Base-by-base conservation (phyloP, 2,329 filamentous ascomycete genomes). In the Orbilia brochopaga region DNA sequence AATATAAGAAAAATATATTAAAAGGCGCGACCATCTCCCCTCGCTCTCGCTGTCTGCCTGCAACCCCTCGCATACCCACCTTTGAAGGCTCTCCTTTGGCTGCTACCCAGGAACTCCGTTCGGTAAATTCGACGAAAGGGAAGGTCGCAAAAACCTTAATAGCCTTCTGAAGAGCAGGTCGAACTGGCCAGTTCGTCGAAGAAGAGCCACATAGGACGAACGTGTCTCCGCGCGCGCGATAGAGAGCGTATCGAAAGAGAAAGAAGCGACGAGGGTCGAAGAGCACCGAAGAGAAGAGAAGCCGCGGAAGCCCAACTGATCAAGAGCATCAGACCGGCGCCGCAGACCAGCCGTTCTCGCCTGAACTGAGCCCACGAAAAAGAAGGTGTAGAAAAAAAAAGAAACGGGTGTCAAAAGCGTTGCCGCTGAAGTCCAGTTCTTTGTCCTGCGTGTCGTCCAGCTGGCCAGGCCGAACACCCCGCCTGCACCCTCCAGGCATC, bases 141-240 rank as follows among this genome's bases (percentile, higher is more conserved):
- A 70, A 70, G 66, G 66, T 70, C 55, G 55, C 48, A 70, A 72
- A 72, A 72, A 72, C 55, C 50, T 72, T 72, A 72, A 72, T 55
- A 59, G 50, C 17, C 23, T 59, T 64, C 52, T 65, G 60, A 63
- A 65, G 40, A 65, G 59, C 56, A 70, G 65, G 65, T 70, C 65
- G 65, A 58, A 58, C 57, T 62, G 57, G 65, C 65, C 61, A 51
- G 66, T 48, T 72, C 60, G 53, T 72, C 60, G 60, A 72, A 55
- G 65, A 42, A 5, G 63, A 48, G 44, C 59, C 54, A 60, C 59
- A 40, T 19, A 56, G 54, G 66, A 69, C 65, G 42, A 61, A 69
- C 65, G 42, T 56, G 24, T 42, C 53, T 62, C 65, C 30, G 52
- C 48, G 23, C 27, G 27, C 27, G 27, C 3, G 27, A 32, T 32